A percentile compares a stretch with the other conserved stretches of the same genome.
phyloP scores from a whole-genome alignment of 2,329 filamentous ascomycete genomes.

The Zymoseptoria ardabiliae region DNA sequence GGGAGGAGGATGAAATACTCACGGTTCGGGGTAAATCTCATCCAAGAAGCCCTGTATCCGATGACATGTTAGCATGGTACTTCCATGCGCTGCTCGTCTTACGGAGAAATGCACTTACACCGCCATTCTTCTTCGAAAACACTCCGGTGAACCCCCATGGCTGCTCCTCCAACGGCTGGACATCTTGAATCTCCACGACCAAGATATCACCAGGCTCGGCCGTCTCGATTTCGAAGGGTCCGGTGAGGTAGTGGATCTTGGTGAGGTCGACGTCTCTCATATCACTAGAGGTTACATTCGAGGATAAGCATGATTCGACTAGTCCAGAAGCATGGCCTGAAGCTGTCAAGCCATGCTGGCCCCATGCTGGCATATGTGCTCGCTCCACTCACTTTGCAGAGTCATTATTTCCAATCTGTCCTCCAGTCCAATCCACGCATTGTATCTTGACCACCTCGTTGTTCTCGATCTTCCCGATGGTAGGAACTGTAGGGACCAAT shows the following conservation, averaged over 20 bases:
- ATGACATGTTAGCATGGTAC: neutral
- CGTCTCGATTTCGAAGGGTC: slow-evolving; percentile 78
- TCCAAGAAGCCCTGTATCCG: slow-evolving; percentile 60
- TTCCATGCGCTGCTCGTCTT: neutral
- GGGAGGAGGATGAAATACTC: slow-evolving; percentile 25
- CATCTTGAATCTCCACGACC: slow-evolving; percentile 84
- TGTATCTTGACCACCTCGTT: slow-evolving; percentile 90
- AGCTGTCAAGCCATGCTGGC: neutral
- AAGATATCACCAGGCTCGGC: slow-evolving; percentile 80
- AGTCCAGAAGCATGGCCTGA: neutral
- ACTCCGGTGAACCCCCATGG: slow-evolving; percentile 88
- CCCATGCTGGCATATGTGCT: neutral
- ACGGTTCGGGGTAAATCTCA: slow-evolving; percentile 78
- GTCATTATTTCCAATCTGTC: slow-evolving; percentile 84
- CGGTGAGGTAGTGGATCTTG: slow-evolving; percentile 77
- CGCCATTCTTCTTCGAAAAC: slow-evolving; percentile 74
- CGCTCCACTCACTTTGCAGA: slow-evolving; percentile 38
- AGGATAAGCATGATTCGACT: neutral
- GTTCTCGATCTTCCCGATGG: slow-evolving; percentile 64
- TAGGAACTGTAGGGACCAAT: slow-evolving; percentile 56
- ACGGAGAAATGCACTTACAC: slow-evolving; percentile 36
- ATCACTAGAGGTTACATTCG: neutral
- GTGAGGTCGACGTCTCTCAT: slow-evolving; percentile 65
- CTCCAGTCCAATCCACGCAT: slow-evolving; percentile 68
- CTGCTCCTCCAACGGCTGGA: slow-evolving; percentile 76